Evolutionary conservation across 2,329 filamentous ascomycete species (phyloP).

Genomic region (Penicillium sp.): DNA sequence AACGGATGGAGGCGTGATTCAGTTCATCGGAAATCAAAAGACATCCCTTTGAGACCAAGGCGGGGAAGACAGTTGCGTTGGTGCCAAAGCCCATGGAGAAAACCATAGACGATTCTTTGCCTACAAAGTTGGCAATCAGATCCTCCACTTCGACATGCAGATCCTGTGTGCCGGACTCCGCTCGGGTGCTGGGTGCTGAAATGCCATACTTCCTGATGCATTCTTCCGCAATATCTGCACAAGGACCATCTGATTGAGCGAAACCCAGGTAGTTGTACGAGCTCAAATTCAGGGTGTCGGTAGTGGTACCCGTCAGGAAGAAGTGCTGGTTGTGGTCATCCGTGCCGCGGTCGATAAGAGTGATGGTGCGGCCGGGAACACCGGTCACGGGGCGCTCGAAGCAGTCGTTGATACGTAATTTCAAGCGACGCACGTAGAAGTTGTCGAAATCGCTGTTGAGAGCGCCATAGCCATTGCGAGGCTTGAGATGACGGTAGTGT

Average conservation of each 20-base stretch:
- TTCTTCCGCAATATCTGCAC: constrained; percentile 88
- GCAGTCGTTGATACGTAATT: constrained; percentile 94
- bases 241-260: constrained; percentile 94
- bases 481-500: constrained; percentile 80
- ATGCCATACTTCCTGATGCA: constrained; percentile 82
- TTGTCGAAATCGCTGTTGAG: constrained; percentile 98
- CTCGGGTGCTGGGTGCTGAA: constrained; percentile 75
- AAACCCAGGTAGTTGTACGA: constrained; percentile 99
- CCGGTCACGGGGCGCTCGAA: constrained; percentile 91
- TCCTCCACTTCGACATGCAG: constrained; percentile 86
- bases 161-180: constrained; percentile 83
- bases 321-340: constrained; percentile 91
- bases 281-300: constrained; percentile 96
- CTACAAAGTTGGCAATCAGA: constrained; percentile 85
- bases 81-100: constrained; percentile 99
- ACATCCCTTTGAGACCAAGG: constrained; percentile 87
- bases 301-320: constrained; percentile 82
- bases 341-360: constrained; percentile 83
- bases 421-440: constrained; percentile 91
- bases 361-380: constrained; percentile 92
- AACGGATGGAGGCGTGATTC: constrained; percentile 96
- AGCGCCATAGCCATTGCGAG: constrained; percentile 85
- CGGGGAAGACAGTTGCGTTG: constrained; percentile 89
- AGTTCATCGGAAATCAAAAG: constrained; percentile 95
- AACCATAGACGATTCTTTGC: constrained; percentile 91